Base-by-base conservation (phyloP, 148 eudicot genomes). In the Chenopodium formosanum region DNA sequence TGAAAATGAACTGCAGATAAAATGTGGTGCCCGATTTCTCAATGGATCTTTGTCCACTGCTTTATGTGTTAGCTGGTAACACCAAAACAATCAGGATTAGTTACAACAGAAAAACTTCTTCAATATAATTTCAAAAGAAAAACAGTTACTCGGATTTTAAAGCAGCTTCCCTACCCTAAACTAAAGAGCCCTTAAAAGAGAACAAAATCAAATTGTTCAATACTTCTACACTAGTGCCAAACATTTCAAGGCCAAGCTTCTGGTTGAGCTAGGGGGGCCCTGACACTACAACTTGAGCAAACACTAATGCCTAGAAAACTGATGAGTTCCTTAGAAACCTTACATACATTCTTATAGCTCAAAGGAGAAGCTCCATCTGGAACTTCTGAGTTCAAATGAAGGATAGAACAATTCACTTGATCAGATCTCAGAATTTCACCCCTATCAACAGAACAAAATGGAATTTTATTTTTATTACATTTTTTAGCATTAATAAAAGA, bases 11-110 rank as follows among this genome's bases (percentile, higher is more conserved):
- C 97, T 95, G 81, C 93, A 92, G 20, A 95, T 94, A 83, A 88
- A 90, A 89, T 95, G 99, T 27, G 91, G 92, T 50, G 90, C 88
- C 7, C 94, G 94, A 80, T 87, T 89, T 73, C 97, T 81, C 22
- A 44, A 22, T 48, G 91, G 89, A 79, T 92, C 95, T 76, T 83
- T 90, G 65, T 90, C 94, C 82, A 94, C 91, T 25, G 88, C 92
- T 88, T 83, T 92, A 46, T 84, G 83, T 56, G 95, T 95, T 27
- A 92, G 91, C 97, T 93, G 92, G 46, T 75, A 31, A 70, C 14
- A 87, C 31, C 9, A 44, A 44, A 60, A 19, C 23, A 64, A 78
- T 27, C 13, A 58, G 40, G 29, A n/a, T 58, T 22, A 80, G 32
- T 32, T 48, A n/a, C 46, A 44, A 34, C 34, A 27, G 40, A 67